Percentiles rank a stretch among this genome's conserved stretches.
Conservation (phyloP, 108 stramenopile species). For the Schizochytrium sp. region DNA sequence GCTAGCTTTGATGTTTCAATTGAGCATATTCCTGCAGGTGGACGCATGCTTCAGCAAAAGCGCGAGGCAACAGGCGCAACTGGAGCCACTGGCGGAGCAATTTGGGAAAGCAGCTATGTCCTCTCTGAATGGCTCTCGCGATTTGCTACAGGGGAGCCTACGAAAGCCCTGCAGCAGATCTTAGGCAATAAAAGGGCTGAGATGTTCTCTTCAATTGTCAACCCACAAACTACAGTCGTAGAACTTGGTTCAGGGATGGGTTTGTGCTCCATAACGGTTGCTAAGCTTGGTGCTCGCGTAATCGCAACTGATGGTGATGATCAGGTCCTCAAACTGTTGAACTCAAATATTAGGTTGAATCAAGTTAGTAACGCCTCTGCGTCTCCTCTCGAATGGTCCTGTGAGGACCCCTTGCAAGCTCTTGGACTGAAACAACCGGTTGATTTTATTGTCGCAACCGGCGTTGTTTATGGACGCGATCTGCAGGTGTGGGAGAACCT, state of each 20-base stretch:
- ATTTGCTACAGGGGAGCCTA: not conserved
- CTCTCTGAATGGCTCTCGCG: slow-evolving; percentile 32
- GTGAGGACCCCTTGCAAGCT: not conserved
- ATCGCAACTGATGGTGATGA: slow-evolving; percentile 35
- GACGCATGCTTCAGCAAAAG: slow-evolving; percentile 15
- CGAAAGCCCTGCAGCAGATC: not conserved
- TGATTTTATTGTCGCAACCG: slow-evolving; percentile 32
- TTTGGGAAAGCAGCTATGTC: slow-evolving; percentile 28
- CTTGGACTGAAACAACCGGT: not conserved
- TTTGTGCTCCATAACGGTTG: slow-evolving; percentile 23
- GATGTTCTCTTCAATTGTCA: not conserved
- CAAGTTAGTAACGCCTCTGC: not conserved
- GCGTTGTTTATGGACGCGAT: slow-evolving; percentile 28
- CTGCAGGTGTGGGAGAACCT: not conserved
- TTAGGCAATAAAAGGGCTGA: not conserved
- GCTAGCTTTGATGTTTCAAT: not conserved
- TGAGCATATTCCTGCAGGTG: slow-evolving; percentile 47
- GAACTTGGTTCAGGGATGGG: slow-evolving; percentile 51
- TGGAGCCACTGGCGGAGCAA: slow-evolving; percentile 45
- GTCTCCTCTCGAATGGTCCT: not conserved
- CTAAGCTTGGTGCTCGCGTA: slow-evolving; percentile 1
- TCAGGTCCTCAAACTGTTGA: slow-evolving; percentile 20
- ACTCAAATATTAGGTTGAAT: not conserved
- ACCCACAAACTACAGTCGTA: not conserved
- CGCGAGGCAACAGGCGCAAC: slow-evolving; percentile 36